Conservation (phyloP, 306 rosid genomes). For the Citrullus amarus region DNA sequence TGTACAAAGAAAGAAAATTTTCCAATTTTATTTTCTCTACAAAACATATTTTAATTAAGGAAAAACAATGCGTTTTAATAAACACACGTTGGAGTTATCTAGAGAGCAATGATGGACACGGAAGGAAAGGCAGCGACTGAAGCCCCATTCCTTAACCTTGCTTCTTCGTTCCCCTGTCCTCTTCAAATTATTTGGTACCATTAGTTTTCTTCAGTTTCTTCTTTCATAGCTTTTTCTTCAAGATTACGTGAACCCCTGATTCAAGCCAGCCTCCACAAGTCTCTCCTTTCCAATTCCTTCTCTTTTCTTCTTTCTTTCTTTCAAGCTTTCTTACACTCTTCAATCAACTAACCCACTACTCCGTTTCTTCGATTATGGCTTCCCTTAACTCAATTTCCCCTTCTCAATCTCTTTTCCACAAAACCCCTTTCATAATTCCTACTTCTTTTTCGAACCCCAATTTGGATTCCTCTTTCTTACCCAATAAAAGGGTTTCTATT, state of each 20-base stretch:
- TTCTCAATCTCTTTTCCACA: constrained; percentile 24
- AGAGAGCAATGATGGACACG: background rate
- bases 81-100: background rate
- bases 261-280: constrained; percentile 5
- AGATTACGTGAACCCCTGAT: constrained; percentile 16
- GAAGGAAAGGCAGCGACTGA: background rate
- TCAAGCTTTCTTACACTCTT: constrained; percentile 28
- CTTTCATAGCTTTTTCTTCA: constrained; percentile 24
- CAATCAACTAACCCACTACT: background rate
- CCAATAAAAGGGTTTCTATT: constrained; percentile 4
- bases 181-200: background rate
- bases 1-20: no score
- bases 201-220: background rate
- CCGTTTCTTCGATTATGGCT: constrained; percentile 35
- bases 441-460: constrained; percentile 9
- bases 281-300: background rate
- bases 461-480: constrained; percentile 17
- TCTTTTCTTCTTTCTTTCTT: background rate
- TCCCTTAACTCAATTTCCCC: constrained; percentile 44
- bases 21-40: no score
- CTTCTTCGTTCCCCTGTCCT: background rate
- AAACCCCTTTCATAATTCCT: constrained; percentile 8
- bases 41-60: background rate
- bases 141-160: background rate
- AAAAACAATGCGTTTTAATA: background rate